Evolutionary conservation across 2,329 filamentous ascomycete genomes (phyloP), one percentile per base, ranked within the genome.

Genomic region (Pleochaeta shiraiana): DNA sequence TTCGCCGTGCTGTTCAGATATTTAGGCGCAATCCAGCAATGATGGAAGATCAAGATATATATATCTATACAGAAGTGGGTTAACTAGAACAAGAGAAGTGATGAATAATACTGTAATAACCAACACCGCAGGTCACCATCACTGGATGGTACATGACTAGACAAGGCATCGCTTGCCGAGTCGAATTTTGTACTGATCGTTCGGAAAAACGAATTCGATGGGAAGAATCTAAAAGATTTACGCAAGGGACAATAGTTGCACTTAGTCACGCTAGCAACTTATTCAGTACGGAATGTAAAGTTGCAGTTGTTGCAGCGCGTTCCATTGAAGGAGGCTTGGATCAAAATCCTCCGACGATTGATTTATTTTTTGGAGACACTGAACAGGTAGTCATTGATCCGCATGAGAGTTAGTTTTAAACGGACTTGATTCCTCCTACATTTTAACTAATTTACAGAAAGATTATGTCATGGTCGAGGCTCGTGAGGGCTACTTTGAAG

Each of bases 401-500:
- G 0, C 79, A 80, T 19, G 73, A 80, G 37, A 83, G 71, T 71
- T 87, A 69, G 85, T 84, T 73, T n/a, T 16, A 9, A 2, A 34
- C 21, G 1, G 9, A 16, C 19, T 3, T 1, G 30, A 2, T 3
- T 12, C 5, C 14, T 5, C 26, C 14, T n/a, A 11, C 19, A 5
- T 37, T 26, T n/a, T 31, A 45, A 3, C 64, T 67, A 43, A 68
- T 33, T 11, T 14, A 0, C 1, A 28, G 7, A 2, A 26, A 72
- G 70, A 68, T 55, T 73, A 71, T 64, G 74, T 91, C 12, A 95
- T 95, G 88, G 75, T 95, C 0, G 89, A 95, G 71, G 80, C 86
- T 0, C 80, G 84, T 2, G 74, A 74, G 0, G 85, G 87, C 0
- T 95, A 90, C 71, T 95, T 83, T 67, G 91, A 96, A 72, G 83